Evolutionary conservation across 345 rosid genomes (phyloP), one percentile per base, ranked within the genome.

Genomic region (Citrus glauca): DNA sequence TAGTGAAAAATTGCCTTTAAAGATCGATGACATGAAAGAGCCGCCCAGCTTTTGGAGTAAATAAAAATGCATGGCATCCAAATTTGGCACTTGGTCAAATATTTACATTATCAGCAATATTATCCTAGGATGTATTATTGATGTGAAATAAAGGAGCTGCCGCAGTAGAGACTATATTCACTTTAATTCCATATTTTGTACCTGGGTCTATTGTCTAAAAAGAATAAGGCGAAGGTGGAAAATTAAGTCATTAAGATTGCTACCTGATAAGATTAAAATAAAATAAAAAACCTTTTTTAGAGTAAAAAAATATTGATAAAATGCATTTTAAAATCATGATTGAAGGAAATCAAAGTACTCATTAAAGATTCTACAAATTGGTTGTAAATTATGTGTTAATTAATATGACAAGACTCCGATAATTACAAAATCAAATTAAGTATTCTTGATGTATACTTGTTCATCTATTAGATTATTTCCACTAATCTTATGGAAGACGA

Each of bases 181-280:
- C 0, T 17, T 53, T 17, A 53, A 53, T 5, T 0, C 22, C 22
- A 16, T 53, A 0, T 53, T 53, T 53, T 53, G 17, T 7, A 53
- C 0, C 1, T 50, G 0, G 56, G 2, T 50, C 7, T 16, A 0
- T 16, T 19, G 2, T 50, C 7, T 16, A 14, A 50, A 14, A 50
- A 5, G 56, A 4, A 50, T 16, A 16, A 16, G 56, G 22, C 2
- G 22, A 4, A 16, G 20, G 56, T 50, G 56, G 0, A 50, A 50
- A 50, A 50, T 14, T 50, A 0, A 50, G 2, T 50, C 20, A 14
- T 14, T 2, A 5, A 16, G 0, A 0, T 4, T 0, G 22, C 4
- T 16, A 3, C 0, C 1, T 5, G 20, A 50, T 50, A 50, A 50
- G 20, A 50, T 50, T 50, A 50, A 13, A 50, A 16, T 50, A 0